Base-by-base conservation (phyloP, 148 eudicot species). In the Pharnaceum exiguum region DNA sequence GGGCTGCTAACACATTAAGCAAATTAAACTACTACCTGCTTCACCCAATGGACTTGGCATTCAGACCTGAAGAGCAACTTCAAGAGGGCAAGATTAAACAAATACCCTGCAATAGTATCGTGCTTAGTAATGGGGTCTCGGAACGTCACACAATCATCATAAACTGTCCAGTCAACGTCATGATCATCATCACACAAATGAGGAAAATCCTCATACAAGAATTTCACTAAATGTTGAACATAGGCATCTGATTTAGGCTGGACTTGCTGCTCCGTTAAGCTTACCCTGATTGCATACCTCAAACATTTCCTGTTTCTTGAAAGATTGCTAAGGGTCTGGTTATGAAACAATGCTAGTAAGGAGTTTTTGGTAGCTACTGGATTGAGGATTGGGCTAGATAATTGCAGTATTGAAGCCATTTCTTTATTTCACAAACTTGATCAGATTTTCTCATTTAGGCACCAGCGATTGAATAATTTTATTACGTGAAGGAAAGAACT, bases 131-230 rank as follows among this genome's bases (percentile, higher is more conserved):
- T 93, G 0, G 99, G 96, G 58, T 93, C 99, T 59, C 89, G 54
- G 57, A 89, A 93, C 80, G 61, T 83, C n/a, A 89, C 96, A 47
- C 69, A 71, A 1, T 88, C 91, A 62, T 93, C 99, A 46, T 93
- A 93, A 6, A 89, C 99, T 66, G 75, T 83, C 55, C 51, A 75
- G 76, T 93, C 91, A 69, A 89, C 89, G 47, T 95, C 99, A 43
- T 78, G 83, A 67, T 93, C 95, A 70, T n/a, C n/a, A n/a, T 93
- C 99, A 49, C 88, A 93, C 47, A 93, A 71, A 51, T 93, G 99
- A 0, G 99, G 87, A 22, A 93, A 66, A 65, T 93, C 99, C 45
- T 81, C 79, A 43, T 89, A 93, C 74, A 93, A 67, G 60, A 89
- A 91, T 7, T 40, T 85, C 54, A 87, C 84, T 69, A 79, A 49